Percentiles rank a stretch among this genome's conserved stretches.
These are phyloP conservation scores for Zymoseptoria crescenta DNA, from an alignment of 2,329 filamentous ascomycete species.

Conservation along the genomic window DNA sequence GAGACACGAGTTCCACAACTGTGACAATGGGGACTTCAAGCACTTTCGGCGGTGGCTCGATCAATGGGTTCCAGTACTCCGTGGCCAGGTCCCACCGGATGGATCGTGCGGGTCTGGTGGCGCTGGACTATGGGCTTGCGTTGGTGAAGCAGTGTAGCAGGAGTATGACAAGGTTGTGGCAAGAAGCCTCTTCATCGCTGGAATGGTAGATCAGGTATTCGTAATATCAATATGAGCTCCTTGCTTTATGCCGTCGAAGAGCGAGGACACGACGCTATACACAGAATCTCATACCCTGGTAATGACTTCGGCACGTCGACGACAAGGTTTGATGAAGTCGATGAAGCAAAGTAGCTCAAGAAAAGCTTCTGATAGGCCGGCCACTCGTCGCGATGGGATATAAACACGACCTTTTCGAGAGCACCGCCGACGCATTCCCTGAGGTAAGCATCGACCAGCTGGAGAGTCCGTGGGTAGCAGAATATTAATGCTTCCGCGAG, in stretches of 20 bases:
- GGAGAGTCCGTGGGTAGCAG: conserved; percentile 46
- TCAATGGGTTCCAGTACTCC: background rate
- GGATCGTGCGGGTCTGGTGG: background rate
- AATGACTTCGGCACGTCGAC: conserved; percentile 1
- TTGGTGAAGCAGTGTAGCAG: background rate
- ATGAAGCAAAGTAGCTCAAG: conserved; percentile 2
- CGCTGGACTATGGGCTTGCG: background rate
- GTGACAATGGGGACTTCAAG: background rate
- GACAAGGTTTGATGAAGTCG: background rate
- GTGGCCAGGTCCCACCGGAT: background rate
- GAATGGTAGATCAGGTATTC: background rate
- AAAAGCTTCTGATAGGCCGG: conserved; percentile 17
- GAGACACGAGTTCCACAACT: background rate
- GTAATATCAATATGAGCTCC: background rate
- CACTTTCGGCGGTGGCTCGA: background rate
- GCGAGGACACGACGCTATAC: conserved; percentile 9
- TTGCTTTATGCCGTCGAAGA: background rate
- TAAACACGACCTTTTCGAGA: conserved; percentile 35
- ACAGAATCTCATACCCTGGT: conserved; percentile 17
- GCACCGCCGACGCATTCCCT: conserved; percentile 23
- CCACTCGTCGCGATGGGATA: conserved; percentile 39
- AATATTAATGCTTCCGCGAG: conserved; percentile 44
- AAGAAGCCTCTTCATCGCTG: background rate
- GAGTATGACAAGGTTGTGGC: background rate
- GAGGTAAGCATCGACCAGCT: conserved; percentile 40